phyloP scores from a whole-genome alignment of 2,329 filamentous ascomycete species.

The Scytalidium sp. region DNA sequence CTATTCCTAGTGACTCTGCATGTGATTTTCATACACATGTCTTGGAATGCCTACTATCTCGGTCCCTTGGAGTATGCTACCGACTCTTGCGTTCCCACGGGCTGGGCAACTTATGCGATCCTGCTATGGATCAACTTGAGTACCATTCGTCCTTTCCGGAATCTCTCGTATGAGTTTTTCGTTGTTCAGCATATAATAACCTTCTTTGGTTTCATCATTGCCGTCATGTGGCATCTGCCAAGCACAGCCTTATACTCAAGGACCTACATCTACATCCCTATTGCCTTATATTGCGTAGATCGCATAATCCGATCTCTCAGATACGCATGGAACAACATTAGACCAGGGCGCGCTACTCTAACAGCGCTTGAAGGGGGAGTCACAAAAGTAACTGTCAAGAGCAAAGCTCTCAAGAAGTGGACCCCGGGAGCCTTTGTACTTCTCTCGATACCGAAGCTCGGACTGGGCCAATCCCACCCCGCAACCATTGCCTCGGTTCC shows the following conservation, averaged over 20 bases:
- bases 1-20: slow-evolving; percentile 55
- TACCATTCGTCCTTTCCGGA: slow-evolving; percentile 60
- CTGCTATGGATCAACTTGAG: slow-evolving; percentile 64
- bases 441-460: slow-evolving; percentile 55
- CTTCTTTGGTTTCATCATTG: slow-evolving; percentile 33
- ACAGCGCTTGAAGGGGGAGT: slow-evolving; percentile 30
- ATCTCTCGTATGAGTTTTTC: slow-evolving; percentile 66
- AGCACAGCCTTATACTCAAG: slow-evolving; percentile 26
- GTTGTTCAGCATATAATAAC: slow-evolving; percentile 64
- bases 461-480: slow-evolving; percentile 54
- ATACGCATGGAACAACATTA: slow-evolving; percentile 30
- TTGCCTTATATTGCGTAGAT: slow-evolving; percentile 20
- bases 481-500: slow-evolving; percentile 57
- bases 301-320: slow-evolving; percentile 22
- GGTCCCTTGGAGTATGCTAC: slow-evolving; percentile 21
- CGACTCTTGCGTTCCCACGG: slow-evolving; percentile 35
- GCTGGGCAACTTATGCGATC: slow-evolving; percentile 62
- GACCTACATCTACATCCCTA: slow-evolving; percentile 24
- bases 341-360: slow-evolving; percentile 20
- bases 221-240: slow-evolving; percentile 31
- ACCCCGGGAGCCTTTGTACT: slow-evolving; percentile 55
- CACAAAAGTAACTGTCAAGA: slow-evolving; percentile 32
- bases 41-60: slow-evolving; percentile 21
- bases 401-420: slow-evolving; percentile 32
- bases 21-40: slow-evolving; percentile 17